Percentiles rank a stretch among this genome's conserved stretches.
These are phyloP conservation scores for Rosa persica DNA, from an alignment of 306 rosid species.

Conservation along the genomic window DNA sequence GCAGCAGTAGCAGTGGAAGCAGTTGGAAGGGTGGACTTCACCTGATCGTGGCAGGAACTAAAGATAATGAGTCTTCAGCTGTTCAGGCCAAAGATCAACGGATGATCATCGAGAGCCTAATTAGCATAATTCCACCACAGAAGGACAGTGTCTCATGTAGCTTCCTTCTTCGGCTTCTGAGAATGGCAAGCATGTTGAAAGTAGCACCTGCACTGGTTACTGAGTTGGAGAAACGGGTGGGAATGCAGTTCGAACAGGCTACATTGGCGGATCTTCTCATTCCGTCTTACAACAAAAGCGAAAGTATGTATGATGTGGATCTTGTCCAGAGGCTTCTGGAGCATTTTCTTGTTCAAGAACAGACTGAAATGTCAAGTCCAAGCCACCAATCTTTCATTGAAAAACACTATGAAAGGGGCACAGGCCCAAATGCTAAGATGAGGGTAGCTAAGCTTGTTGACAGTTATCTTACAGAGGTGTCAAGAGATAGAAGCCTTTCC, in stretches of 20 bases:
- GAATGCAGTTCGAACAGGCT: constrained; percentile 98
- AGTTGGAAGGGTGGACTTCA: constrained; percentile 85
- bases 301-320: constrained; percentile 86
- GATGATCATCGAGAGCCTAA: constrained; percentile 86
- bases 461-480: constrained; percentile 93
- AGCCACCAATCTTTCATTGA: constrained; percentile 56
- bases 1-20: constrained; percentile 36
- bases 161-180: constrained; percentile 84
- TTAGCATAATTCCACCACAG: constrained; percentile 94
- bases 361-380: constrained; percentile 77
- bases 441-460: constrained; percentile 97
- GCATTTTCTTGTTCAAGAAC: constrained; percentile 95
- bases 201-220: constrained; percentile 93
- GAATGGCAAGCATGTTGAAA: constrained; percentile 84
- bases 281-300: constrained; percentile 65
- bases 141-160: constrained; percentile 93
- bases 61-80: constrained; percentile 57
- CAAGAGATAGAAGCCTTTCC: constrained; percentile 89
- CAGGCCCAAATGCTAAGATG: constrained; percentile 70
- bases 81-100: constrained; percentile 80
- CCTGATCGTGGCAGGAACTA: constrained; percentile 65
- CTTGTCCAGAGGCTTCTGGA: constrained; percentile 91
- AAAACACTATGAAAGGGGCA: constrained; percentile 51
- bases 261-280: constrained; percentile 75
- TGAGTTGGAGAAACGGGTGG: constrained; percentile 91